phyloP scores from a whole-genome alignment of 768 basidiomycete species.

The Boletus sensibilis region DNA sequence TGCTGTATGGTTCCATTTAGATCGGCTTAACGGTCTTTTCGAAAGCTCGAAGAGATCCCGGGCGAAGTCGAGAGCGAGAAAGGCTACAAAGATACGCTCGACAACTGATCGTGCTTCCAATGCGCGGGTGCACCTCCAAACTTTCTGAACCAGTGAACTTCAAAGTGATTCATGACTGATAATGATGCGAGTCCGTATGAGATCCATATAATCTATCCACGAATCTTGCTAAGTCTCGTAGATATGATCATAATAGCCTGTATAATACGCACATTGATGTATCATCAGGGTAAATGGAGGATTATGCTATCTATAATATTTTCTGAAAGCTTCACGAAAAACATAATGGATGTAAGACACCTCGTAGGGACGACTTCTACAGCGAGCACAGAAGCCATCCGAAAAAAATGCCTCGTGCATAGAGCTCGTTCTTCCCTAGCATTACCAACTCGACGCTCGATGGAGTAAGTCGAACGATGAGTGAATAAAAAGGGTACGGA shows the following conservation, averaged over 20 bases:
- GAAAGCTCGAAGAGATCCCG: conserved; percentile 58
- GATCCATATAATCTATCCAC: not conserved
- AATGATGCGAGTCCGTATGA: not conserved
- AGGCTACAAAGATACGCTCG: conserved; percentile 44
- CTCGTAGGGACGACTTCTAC: conserved; percentile 59
- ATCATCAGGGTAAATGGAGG: not conserved
- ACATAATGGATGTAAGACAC: conserved; percentile 44
- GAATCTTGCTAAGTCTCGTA: not conserved
- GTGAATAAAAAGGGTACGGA: conserved; percentile 44
- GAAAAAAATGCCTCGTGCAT: conserved; percentile 52
- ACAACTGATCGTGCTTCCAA: conserved; percentile 14
- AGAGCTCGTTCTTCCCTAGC: conserved; percentile 43
- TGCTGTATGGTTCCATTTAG: not conserved
- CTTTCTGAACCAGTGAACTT: no score
- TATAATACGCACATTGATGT: conserved; percentile 13
- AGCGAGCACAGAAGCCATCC: conserved; percentile 39
- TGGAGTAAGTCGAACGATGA: conserved; percentile 42
- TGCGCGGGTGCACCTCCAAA: not conserved
- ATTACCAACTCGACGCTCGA: conserved; percentile 54
- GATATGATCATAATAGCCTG: not conserved
- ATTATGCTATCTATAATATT: not conserved
- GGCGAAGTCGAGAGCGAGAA: conserved; percentile 63
- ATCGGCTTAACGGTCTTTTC: not conserved
- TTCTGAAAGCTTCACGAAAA: not conserved
- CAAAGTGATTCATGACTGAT: not conserved